A percentile compares a stretch with the other conserved stretches of the same genome.
Conservation (phyloP, 2,329 filamentous ascomycete genomes). For the Cercospora sp. region DNA sequence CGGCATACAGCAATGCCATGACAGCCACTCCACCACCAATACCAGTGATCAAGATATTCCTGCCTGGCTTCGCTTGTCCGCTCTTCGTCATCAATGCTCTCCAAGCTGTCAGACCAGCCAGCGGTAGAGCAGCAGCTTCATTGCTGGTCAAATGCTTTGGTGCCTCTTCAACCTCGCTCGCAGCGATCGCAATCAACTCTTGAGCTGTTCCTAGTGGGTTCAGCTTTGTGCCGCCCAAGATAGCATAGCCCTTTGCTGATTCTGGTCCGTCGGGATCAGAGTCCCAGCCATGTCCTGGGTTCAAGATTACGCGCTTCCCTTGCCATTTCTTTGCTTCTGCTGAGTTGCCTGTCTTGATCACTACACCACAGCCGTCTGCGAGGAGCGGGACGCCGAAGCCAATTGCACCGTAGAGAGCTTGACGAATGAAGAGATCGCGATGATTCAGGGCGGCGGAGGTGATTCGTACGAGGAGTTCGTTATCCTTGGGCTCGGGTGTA, state of each 20-base stretch:
- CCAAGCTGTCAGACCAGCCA: conserved; percentile 87
- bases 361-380: conserved; percentile 77
- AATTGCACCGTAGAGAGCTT: conserved; percentile 84
- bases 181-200: conserved; percentile 70
- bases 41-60: conserved; percentile 82
- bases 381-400: conserved; percentile 77
- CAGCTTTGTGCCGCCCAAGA: conserved; percentile 68
- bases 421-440: conserved; percentile 90
- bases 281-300: conserved; percentile 77
- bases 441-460: conserved; percentile 86
- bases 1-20: conserved; percentile 76
- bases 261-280: conserved; percentile 73
- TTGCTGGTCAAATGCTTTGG: conserved; percentile 70
- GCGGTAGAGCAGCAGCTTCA: conserved; percentile 80
- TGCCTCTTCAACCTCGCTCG: conserved; percentile 71
- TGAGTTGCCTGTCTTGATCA: conserved; percentile 63
- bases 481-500: conserved; percentile 57
- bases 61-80: conserved; percentile 61
- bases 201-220: conserved; percentile 70
- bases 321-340: conserved; percentile 58
- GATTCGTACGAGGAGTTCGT: conserved; percentile 73
- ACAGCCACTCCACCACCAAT: conserved; percentile 92
- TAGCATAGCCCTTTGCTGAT: conserved; percentile 57
- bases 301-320: conserved; percentile 72
- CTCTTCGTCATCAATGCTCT: conserved; percentile 80